Conservation (phyloP, 2,329 filamentous ascomycete species). For the Botryotinia calthae region DNA sequence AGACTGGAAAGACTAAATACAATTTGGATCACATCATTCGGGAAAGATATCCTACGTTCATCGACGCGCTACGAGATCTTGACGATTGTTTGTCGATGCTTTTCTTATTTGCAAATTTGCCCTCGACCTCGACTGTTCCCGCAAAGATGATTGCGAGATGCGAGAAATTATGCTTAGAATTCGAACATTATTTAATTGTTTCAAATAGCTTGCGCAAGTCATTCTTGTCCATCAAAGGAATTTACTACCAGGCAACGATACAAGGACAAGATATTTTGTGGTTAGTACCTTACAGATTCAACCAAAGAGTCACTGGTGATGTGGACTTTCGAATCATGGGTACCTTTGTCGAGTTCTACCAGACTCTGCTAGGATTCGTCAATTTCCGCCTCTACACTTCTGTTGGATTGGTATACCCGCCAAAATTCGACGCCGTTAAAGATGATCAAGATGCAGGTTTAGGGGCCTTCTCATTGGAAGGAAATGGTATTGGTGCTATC, state of each 20-base stretch:
- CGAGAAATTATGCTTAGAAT: conserved; percentile 89
- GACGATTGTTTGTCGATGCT: conserved; percentile 97
- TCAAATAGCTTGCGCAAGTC: conserved; percentile 92
- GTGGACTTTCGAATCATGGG: conserved; percentile 99
- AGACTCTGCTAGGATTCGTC: conserved; percentile 90
- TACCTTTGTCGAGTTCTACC: conserved; percentile 98
- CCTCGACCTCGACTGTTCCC: conserved; percentile 83
- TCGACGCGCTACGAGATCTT: conserved; percentile 88
- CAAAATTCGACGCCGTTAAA: conserved; percentile 83
- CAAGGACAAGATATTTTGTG: conserved; percentile 96
- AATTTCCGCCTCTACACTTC: conserved; percentile 94
- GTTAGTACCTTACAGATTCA: conserved; percentile 97
- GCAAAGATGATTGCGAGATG: conserved; percentile 95
- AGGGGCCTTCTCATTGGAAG: conserved; percentile 86
- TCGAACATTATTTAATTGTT: conserved; percentile 94
- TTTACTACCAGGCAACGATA: conserved; percentile 98
- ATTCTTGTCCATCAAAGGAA: conserved; percentile 97
- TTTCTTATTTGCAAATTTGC: conserved; percentile 95
- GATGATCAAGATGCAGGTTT: conserved; percentile 90
- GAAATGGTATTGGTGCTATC: conserved; percentile 58
- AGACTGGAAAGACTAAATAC: conserved; percentile 84
- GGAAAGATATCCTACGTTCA: conserved; percentile 95
- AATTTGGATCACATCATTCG: conserved; percentile 96
- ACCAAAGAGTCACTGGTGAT: conserved; percentile 88
- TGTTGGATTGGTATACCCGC: conserved; percentile 89